Base-by-base conservation (phyloP, 2,329 filamentous ascomycete genomes). In the Colletotrichum sp. region DNA sequence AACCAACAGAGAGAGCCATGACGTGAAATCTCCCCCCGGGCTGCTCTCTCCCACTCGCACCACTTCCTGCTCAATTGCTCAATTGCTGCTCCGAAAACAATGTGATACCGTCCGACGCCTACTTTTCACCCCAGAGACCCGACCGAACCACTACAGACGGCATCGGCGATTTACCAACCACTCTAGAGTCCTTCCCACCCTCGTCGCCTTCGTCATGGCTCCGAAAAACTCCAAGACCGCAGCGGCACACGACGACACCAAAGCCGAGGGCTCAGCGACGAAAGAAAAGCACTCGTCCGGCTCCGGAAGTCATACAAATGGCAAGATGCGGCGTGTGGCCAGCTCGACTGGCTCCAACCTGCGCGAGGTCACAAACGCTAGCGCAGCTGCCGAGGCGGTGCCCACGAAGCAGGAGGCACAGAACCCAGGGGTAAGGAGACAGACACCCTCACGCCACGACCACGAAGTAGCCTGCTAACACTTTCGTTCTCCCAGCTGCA, bases 311-410 rank as follows among this genome's bases (percentile, higher is more conserved):
- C 85, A 86, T 70, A 80, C 86, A 18, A 88, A 89, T 70, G 86
- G 88, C 75, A 92, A 92, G 82, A 87, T 91, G 83, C 89, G 89
- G 69, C 88, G 90, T 48, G 88, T 87, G 18, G 89, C 87, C 71
- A 91, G 88, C 81, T 88, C 88, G 71, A 86, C 86, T 15, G 89
- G 88, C 78, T 78, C 70, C 70, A 81, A 28, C 75, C 28, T 72
- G 28, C 70, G 70, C 18, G 77, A 78, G 78, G 48, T 77, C 75
- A 16, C 75, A 78, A 43, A 81, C 84, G 28, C 82, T 84, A 55
- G 79, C 82, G 66, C 80, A 79, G 58, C 70, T 80, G 55, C 76
- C 61, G 84, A 85, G 18, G 30, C 56, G 43, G 52, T 62, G 55
- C 30, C 71, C 18, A 34, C 77, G 36, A 77, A 78, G 43, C 56